Base-by-base conservation (phyloP, 202 grass and related monocot species). In the Elaeis oleifera region DNA sequence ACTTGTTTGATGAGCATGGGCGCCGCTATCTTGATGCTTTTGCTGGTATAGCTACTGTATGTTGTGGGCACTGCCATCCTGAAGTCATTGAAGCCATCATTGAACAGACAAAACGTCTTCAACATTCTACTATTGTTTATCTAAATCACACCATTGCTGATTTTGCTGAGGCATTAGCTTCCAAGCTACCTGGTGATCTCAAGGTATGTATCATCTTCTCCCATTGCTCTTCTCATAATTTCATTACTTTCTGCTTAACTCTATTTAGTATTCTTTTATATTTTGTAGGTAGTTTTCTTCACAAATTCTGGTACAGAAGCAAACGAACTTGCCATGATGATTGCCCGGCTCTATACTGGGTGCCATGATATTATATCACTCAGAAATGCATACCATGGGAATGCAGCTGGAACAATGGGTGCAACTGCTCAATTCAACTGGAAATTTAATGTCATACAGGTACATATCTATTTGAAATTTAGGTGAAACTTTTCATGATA, bases 221-320 rank as follows among this genome's bases (percentile, higher is more conserved):
- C 36, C 36, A 44, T 44, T 44, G 8, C 8, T 44, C 11, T 44
- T 9, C 11, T 9, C 36, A 44, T 44, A 13, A 13, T 13, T 44
- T 44, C 36, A 44, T 9, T 44, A 44, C 36, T 13, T 44, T 3
- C 36, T 44, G 36, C 36, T 44, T 44, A 44, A 44, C 1, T 44
- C 9, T 44, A 44, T 11, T 44, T 44, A 13, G 36, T 6, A 16
- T 15, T 49, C 2, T 16, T 15, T 24, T 68, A 19, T 77, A 18
- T 22, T 66, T 29, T 4, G 7, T 64, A 95, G 85, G 80, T 95
- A 29, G 79, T 89, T 11, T 89, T 95, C 74, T 95, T 95, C 79
- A 95, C 90, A 65, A 95, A 89, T 79, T 95, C 90, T 69, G 90
- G 85, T 54, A 89, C 90, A 29, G 85, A 95, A 76, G 90, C 90